Base-by-base conservation (phyloP, 176 grass and related monocot genomes). In the Secale cereale region DNA sequence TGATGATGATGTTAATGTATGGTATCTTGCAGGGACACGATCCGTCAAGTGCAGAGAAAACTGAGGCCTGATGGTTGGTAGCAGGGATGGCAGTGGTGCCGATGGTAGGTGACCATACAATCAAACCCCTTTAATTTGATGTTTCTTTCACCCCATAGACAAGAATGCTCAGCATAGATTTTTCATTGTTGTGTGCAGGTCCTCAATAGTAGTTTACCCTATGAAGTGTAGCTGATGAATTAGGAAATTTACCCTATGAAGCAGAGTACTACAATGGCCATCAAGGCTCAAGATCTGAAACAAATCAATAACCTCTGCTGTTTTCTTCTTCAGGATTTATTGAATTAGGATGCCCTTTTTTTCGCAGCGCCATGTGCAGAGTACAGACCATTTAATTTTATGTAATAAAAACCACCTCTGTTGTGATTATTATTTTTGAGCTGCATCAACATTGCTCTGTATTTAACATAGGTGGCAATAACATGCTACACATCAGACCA, bases 31-130 rank as follows among this genome's bases (percentile, higher is more conserved):
- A 90, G 91, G 91, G 82, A 90, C 27, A 77, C 71, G 10, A 93
- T 93, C 11, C 70, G 77, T 69, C 59, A 74, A 20, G 83, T 93
- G 68, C 88, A 87, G 72, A 85, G 85, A 74, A 74, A 87, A 31
- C 66, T 79, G 37, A 82, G 87, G 45, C 78, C 81, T 70, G 83
- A 45, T 59, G 17, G 22, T 61, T 2, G 13, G 84, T 60, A 10
- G 83, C 35, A 5, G 33, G 8, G 37, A 41, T 12, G 40, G 22
- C 22, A 40, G 23, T 87, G 70, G 81, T 17, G 85, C 75, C 31
- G 60, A 85, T 87, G 86, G 76, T 75, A 62, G 20, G n/a, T 67
- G 61, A 33, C 30, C 41, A 67, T 67, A 23, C 48, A 52, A 52
- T 19, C 6, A 16, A 52, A 52, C 30, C 43, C 7, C 2, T 52